phyloP scores from a whole-genome alignment of 306 rosid species.

The Quercus wislizeni region DNA sequence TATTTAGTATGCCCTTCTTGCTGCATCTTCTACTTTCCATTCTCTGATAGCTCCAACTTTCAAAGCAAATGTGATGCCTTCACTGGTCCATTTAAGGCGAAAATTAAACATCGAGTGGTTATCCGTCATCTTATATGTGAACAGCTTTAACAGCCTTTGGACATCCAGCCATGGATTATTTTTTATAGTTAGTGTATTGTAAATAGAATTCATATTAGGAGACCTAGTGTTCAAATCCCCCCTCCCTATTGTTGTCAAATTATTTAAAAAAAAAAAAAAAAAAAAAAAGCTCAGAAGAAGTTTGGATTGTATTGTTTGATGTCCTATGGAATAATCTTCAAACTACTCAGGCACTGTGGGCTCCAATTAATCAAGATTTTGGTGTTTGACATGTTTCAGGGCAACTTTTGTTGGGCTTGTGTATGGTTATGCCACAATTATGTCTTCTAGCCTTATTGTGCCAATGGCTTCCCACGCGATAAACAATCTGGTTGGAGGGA shows the following conservation, averaged over 20 bases:
- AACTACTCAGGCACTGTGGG: background rate
- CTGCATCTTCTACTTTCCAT: background rate
- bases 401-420: conserved; percentile 89
- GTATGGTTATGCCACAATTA: conserved; percentile 79
- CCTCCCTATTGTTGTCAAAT: too few species aligned
- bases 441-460: conserved; percentile 70
- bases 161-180: background rate
- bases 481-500: conserved; percentile 81
- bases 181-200: too few species aligned
- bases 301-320: background rate
- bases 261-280: too few species aligned
- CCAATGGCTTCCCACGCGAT: conserved; percentile 88
- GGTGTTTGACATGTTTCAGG: conserved; percentile 50
- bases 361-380: background rate
- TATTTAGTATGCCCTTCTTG: background rate
- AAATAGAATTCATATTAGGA: too few species aligned
- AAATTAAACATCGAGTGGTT: background rate
- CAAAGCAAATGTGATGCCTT: background rate
- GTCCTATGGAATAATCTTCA: background rate
- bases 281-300: background rate
- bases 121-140: background rate
- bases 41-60: background rate
- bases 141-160: background rate
- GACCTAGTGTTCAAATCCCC: too few species aligned
- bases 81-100: background rate